Evolutionary conservation across 257 asterid genomes (phyloP).

Genomic region (Solanum dulcamara): DNA sequence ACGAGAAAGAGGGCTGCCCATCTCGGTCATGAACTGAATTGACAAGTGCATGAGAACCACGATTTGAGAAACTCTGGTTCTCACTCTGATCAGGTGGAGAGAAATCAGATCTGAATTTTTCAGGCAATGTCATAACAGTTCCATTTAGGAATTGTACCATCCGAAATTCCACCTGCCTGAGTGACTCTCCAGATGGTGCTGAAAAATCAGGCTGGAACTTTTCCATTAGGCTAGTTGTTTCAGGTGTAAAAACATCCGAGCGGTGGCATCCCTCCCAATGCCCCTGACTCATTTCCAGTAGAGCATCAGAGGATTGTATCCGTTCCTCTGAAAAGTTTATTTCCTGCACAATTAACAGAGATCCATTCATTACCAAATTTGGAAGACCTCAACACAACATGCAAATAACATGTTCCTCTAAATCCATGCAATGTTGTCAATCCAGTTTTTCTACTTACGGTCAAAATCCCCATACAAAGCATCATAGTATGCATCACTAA

Average conservation of each 20-base stretch:
- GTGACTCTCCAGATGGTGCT: constrained; percentile 91
- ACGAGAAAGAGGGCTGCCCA: constrained; percentile 34
- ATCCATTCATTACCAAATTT: neutral
- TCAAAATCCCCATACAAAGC: neutral
- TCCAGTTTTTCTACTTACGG: neutral
- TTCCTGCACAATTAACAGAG: constrained; percentile 44
- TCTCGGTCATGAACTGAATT: constrained; percentile 36
- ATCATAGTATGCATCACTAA: neutral
- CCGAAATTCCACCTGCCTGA: constrained; percentile 91
- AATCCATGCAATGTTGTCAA: neutral
- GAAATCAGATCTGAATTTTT: constrained; percentile 62
- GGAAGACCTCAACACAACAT: neutral
- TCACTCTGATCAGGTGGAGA: constrained; percentile 63
- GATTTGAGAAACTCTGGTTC: constrained; percentile 27
- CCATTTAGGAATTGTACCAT: constrained; percentile 86
- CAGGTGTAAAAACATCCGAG: constrained; percentile 64
- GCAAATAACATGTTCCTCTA: neutral
- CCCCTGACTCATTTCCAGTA: constrained; percentile 85
- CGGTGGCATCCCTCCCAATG: constrained; percentile 95
- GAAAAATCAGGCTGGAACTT: constrained; percentile 76
- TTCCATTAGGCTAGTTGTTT: constrained; percentile 61
- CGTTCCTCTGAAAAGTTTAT: constrained; percentile 67
- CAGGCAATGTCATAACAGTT: constrained; percentile 53
- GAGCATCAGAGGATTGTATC: constrained; percentile 71
- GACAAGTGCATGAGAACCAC: constrained; percentile 19